Evolutionary conservation across 306 rosid genomes (phyloP).

Genomic region (Vigna radiata): DNA sequence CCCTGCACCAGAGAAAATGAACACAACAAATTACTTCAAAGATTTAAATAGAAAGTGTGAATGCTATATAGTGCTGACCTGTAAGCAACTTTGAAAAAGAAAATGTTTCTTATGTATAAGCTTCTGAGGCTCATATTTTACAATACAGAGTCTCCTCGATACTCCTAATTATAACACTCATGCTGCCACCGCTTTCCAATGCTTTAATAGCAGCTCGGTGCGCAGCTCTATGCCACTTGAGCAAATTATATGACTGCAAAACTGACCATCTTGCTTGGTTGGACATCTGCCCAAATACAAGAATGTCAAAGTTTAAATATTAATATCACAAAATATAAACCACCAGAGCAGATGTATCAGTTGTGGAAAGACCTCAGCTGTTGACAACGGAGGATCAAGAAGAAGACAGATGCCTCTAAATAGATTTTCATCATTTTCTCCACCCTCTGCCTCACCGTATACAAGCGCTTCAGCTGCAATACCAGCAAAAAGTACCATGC

Average conservation of each 20-base stretch:
- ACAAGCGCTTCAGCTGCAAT: constrained; percentile 97
- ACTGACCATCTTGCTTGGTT: constrained; percentile 99
- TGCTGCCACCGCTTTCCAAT: constrained; percentile 76
- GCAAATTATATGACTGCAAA: constrained; percentile 90
- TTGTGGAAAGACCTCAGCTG: constrained; percentile 68
- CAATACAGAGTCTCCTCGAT: constrained; percentile 78
- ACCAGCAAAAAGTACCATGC: constrained; percentile 98
- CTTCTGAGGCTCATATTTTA: constrained; percentile 47
- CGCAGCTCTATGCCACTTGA: constrained; percentile 85
- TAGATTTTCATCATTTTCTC: constrained; percentile 96
- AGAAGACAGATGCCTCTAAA: constrained; percentile 80
- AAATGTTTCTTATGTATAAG: constrained; percentile 12
- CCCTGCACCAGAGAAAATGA: constrained; percentile 40
- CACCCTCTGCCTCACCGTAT: constrained; percentile 97
- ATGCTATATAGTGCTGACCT: constrained; percentile 34
- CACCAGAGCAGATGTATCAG: constrained; percentile 36
- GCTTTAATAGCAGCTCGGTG: constrained; percentile 93
- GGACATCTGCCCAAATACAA: constrained; percentile 71
- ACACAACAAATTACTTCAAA: constrained; percentile 36
- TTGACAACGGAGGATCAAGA: constrained; percentile 84
- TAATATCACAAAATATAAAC: constrained; percentile 18
- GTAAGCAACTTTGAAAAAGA: constrained; percentile 28
- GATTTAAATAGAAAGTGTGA: background rate
- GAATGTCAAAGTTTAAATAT: constrained; percentile 27
- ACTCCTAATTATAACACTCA: constrained; percentile 77